A percentile compares a stretch with the other conserved stretches of the same genome.
Evolutionary conservation across 2,329 filamentous ascomycete species (phyloP).

Genomic region (Berkeleyomyces basicola): DNA sequence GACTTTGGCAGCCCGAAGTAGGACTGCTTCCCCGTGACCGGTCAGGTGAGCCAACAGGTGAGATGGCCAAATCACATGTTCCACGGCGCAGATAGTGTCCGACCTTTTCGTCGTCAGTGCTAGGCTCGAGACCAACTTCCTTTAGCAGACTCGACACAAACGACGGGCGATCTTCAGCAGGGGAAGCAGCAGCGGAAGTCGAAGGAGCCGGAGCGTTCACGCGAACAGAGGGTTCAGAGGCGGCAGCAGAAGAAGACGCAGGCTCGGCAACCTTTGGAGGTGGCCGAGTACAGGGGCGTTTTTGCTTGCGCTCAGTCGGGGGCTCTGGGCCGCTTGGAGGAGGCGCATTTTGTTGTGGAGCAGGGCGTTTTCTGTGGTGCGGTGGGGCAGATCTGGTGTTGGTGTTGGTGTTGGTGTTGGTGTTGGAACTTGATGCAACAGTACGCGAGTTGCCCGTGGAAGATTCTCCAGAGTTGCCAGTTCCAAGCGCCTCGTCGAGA

Average conservation of each 20-base stretch:
- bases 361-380: background rate
- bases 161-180: constrained; percentile 41
- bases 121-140: constrained; percentile 58
- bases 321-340: constrained; percentile 26
- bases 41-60: constrained; percentile 40
- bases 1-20: constrained; percentile 49
- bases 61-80: constrained; percentile 13
- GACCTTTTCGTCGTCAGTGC: constrained; percentile 39
- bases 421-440: background rate
- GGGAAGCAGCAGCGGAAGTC: constrained; percentile 12
- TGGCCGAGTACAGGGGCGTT: constrained; percentile 67
- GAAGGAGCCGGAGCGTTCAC: background rate
- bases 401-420: background rate
- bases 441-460: background rate
- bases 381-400: background rate
- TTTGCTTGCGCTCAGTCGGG: constrained; percentile 54
- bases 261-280: constrained; percentile 25
- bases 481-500: constrained; percentile 67
- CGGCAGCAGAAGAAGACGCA: constrained; percentile 18
- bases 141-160: constrained; percentile 76
- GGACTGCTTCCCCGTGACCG: constrained; percentile 50
- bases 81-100: constrained; percentile 23
- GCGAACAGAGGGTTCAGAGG: constrained; percentile 5
- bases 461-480: constrained; percentile 16
- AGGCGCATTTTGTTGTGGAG: background rate